Percentiles rank a stretch among this genome's conserved stretches.
phyloP scores from a whole-genome alignment of 2,329 filamentous ascomycete species.

The Ascochyta clinopodiicola region DNA sequence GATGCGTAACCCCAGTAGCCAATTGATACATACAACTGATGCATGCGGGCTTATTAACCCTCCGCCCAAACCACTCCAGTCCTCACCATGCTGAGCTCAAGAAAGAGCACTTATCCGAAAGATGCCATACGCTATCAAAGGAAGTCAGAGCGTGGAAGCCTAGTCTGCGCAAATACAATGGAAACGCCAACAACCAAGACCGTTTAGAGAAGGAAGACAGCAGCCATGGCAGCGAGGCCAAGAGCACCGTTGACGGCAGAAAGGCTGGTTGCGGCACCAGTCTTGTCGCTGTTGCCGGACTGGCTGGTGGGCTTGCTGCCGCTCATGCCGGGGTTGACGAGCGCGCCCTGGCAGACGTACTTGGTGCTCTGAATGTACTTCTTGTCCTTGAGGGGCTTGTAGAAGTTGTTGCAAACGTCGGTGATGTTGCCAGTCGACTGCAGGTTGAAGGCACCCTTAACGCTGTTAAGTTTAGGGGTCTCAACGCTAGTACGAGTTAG shows the following conservation, averaged over 20 bases:
- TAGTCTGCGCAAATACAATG: constrained; percentile 50
- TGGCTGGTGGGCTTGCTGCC: constrained; percentile 45
- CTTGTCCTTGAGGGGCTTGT: constrained; percentile 50
- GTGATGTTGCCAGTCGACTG: constrained; percentile 54
- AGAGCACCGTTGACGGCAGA: constrained; percentile 52
- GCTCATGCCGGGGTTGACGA: constrained; percentile 46
- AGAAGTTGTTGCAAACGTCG: constrained; percentile 48
- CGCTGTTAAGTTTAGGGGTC: constrained; percentile 63
- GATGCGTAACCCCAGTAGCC: constrained; percentile 39
- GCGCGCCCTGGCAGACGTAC: constrained; percentile 50
- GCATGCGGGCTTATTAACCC: constrained; percentile 39
- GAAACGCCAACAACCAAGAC: constrained; percentile 47
- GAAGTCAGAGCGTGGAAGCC: constrained; percentile 42
- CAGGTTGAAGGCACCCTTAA: constrained; percentile 59
- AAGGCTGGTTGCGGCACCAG: constrained; percentile 49
- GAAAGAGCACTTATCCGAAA: constrained; percentile 31
- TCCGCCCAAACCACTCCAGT: constrained; percentile 32
- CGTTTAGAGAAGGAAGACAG: constrained; percentile 56
- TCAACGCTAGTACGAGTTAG: constrained; percentile 62
- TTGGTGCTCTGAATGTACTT: constrained; percentile 54
- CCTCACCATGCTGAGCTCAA: constrained; percentile 30
- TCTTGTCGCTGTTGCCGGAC: constrained; percentile 29
- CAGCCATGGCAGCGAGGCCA: constrained; percentile 55
- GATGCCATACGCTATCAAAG: constrained; percentile 43
- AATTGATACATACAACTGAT: constrained; percentile 47